Evolutionary conservation across 2,329 filamentous ascomycete species (phyloP).

Genomic region (Aspergillus quadrilineatus): DNA sequence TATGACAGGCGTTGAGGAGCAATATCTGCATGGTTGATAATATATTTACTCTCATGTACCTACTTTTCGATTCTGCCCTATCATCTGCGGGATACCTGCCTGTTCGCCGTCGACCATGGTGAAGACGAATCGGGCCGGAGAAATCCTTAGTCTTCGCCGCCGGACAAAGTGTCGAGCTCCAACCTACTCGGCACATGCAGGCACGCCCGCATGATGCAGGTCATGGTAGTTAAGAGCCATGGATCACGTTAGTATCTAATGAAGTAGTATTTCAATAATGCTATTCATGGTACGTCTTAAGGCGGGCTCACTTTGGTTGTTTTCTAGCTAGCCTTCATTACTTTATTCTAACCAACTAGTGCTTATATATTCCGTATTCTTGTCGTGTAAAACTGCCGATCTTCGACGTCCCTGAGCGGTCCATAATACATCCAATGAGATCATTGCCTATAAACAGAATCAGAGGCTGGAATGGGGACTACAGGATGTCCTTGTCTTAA

Average conservation of each 20-base stretch:
- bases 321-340: too few relatives aligned
- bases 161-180: neutral
- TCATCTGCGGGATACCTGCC: neutral
- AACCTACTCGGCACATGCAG: neutral
- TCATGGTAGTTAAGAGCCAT: neutral
- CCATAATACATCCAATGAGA: too few relatives aligned
- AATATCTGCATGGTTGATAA: neutral
- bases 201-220: neutral
- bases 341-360: too few relatives aligned
- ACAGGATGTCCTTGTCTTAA: too few relatives aligned
- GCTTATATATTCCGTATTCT: too few relatives aligned
- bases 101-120: neutral
- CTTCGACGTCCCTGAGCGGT: too few relatives aligned
- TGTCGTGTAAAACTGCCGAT: too few relatives aligned
- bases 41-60: neutral
- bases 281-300: too few relatives aligned
- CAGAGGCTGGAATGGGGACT: too few relatives aligned
- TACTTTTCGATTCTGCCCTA: neutral
- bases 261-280: neutral
- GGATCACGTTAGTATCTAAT: neutral
- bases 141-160: neutral
- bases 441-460: too few relatives aligned
- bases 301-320: too few relatives aligned
- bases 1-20: slow-evolving; percentile 5
- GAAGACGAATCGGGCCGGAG: neutral